A percentile compares a stretch with the other conserved stretches of the same genome.
phyloP scores from a whole-genome alignment of 495 filamentous ascomycete genomes.

The Choiromyces venosus region DNA sequence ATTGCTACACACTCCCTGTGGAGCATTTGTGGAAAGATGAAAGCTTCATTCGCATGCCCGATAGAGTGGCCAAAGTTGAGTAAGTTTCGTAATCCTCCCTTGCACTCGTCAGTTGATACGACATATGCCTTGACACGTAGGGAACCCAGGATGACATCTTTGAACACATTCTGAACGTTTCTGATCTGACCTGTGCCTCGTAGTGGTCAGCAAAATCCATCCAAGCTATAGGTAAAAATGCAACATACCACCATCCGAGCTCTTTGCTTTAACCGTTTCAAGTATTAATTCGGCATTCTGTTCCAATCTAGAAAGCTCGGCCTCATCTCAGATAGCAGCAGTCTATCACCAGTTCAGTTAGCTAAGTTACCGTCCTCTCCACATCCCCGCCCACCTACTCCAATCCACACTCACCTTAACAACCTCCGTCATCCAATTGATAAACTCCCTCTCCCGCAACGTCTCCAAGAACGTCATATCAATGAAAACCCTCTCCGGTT shows the following conservation, averaged over 20 bases:
- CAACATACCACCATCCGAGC: conserved; percentile 43
- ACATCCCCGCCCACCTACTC: neutral
- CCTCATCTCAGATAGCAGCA: conserved; percentile 87
- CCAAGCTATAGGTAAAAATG: neutral
- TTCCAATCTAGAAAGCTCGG: conserved; percentile 80
- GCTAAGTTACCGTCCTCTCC: neutral
- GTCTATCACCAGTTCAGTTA: conserved; percentile 52
- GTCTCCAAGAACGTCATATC: conserved; percentile 90
- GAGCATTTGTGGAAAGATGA: conserved; percentile 88
- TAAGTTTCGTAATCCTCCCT: conserved; percentile 89
- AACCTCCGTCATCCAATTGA: conserved; percentile 98
- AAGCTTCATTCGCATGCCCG: conserved; percentile 91
- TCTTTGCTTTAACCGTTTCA: conserved; percentile 59
- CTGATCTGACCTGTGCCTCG: conserved; percentile 55
- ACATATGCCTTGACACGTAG: conserved; percentile 87
- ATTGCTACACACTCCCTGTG: conserved; percentile 95
- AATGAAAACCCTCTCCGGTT: conserved; percentile 87
- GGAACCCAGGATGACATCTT: conserved; percentile 80
- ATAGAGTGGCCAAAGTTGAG: conserved; percentile 98
- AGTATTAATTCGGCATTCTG: conserved; percentile 70
- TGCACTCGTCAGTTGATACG: conserved; percentile 86
- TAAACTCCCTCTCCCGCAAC: conserved; percentile 84
- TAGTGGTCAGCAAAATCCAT: conserved; percentile 15
- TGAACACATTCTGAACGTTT: conserved; percentile 68
- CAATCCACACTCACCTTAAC: conserved; percentile 56